Evolutionary conservation across 2,329 filamentous ascomycete genomes (phyloP), one percentile per base, ranked within the genome.

Genomic region (Cordyceps sp.): DNA sequence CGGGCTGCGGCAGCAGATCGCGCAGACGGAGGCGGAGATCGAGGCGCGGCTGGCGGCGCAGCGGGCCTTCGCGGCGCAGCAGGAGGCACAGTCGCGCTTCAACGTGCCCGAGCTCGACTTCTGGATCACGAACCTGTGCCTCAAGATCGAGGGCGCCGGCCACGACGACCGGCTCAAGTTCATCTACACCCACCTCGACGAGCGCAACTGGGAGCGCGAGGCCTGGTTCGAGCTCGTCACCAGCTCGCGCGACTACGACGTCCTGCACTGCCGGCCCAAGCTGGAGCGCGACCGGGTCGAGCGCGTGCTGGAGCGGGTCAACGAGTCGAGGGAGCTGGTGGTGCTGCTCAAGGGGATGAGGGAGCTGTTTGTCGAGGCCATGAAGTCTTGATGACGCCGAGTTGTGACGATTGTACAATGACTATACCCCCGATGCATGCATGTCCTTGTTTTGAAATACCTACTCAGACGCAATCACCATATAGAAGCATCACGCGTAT

Each of bases 61-160:
- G 55, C 64, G 73, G 32, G 70, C 71, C 39, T 74, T 82, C 50
- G 74, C 80, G 30, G 68, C 72, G 39, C 75, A 83, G 43, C 64
- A 93, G 24, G 83, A 92, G 45, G 70, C 78, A 2, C 88, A 96
- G 58, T 73, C 80, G 33, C 73, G 84, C 22, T 81, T 88, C 55
- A 96, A 98, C 55, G 71, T 82, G 27, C 90, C 90, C 0, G 90
- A 98, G 59, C 66, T 98, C 29, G 81, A 86, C 43, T 96, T 96
- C 51, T 98, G 90, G 90, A 81, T 93, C 52, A 79, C 78, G 33
- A 90, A 88, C 50, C 62, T 98, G 37, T 86, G 88, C 36, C 55
- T 96, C 49, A 66, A 79, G 37, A 92, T 98, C 47, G 88, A 96
- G 49, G 88, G 88, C 2, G 81, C 82, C 0, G 86, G 83, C 2